Evolutionary conservation across 331 rosid species (phyloP).

Genomic region (Pyrus hybrid): DNA sequence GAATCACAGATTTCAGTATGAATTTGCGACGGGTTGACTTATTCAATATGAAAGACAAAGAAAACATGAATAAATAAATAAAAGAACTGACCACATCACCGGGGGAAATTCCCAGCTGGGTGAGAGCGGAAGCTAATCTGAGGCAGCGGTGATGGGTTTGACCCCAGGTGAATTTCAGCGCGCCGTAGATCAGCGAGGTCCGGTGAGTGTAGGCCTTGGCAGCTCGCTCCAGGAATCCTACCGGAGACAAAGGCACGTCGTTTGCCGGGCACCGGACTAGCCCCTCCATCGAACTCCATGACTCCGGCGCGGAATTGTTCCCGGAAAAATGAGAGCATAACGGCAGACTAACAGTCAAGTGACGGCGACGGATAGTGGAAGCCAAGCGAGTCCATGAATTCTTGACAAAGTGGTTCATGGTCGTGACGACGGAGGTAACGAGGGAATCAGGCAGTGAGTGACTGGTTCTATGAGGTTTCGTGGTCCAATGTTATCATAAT

Average conservation of each 20-base stretch:
- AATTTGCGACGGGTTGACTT: not conserved
- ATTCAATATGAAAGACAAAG: too few relatives aligned
- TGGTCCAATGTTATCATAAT: too few relatives aligned
- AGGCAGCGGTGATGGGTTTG: constrained; percentile 64
- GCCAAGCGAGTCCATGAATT: constrained; percentile 15
- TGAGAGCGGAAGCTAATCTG: constrained; percentile 57
- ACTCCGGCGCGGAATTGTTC: constrained; percentile 10
- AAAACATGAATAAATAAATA: not conserved
- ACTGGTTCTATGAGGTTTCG: too few relatives aligned
- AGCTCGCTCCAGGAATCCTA: constrained; percentile 70
- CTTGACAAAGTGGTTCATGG: constrained; percentile 28
- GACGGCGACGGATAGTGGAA: not conserved
- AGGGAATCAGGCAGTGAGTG: not conserved
- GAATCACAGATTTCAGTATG: not conserved
- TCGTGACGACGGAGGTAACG: not conserved
- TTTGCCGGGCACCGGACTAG: constrained; percentile 56
- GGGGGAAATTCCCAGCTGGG: constrained; percentile 54
- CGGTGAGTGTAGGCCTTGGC: constrained; percentile 46
- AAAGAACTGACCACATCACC: constrained; percentile 58
- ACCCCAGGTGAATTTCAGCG: constrained; percentile 45
- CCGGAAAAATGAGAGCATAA: constrained; percentile 7
- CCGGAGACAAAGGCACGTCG: constrained; percentile 56
- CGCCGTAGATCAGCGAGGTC: constrained; percentile 57
- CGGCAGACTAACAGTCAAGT: not conserved
- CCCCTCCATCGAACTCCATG: constrained; percentile 65